Evolutionary conservation across 306 rosid species (phyloP), one percentile per base, ranked within the genome.

Genomic region (Pachyrhizus erosus): DNA sequence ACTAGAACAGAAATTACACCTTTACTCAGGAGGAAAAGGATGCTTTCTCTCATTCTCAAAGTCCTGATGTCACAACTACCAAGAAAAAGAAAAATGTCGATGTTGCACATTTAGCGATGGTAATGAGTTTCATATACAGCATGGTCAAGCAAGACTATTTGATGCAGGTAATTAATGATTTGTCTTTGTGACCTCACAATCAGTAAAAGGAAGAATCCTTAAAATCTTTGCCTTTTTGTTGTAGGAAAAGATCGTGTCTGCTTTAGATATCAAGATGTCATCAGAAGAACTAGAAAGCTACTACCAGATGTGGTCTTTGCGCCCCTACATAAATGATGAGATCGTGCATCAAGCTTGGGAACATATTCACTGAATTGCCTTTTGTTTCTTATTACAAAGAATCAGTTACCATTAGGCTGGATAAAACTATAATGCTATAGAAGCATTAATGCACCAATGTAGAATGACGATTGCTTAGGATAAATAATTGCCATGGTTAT

Each of bases 241-340:
- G 74, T 87, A 94, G 98, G 94, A 89, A 83, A 90, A 81, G 85
- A 90, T 93, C 9, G 82, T 94, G 70, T 90, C 86, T 55, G 90
- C 91, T 39, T 76, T 91, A 58, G 90, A 86, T 84, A 87, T 75
- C 75, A 87, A 88, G 78, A 68, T 88, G 46, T 62, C 92, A 12
- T 80, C 93, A 1, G 92, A 88, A 73, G 97, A 93, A 66, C 70
- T 95, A n/a, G 93, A 84, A 80, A 86, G 89, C 82, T 95, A 89
- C 89, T 76, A 91, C 86, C 82, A 86, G 13, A 89, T 95, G 97
- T 93, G 97, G 98, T 89, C 94, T 20, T 80, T 93, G 84, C 94
- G 60, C 6, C 87, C 87, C 82, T 84, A 80, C 82, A 84, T 80
- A 58, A 70, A 84, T 39, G 87, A 90, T 24, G 91, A 88, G 37